A percentile compares a stretch with the other conserved stretches of the same genome.
Evolutionary conservation across 352 stramenopile species (phyloP).

Genomic region (Pilasporangium apinafurcum): DNA sequence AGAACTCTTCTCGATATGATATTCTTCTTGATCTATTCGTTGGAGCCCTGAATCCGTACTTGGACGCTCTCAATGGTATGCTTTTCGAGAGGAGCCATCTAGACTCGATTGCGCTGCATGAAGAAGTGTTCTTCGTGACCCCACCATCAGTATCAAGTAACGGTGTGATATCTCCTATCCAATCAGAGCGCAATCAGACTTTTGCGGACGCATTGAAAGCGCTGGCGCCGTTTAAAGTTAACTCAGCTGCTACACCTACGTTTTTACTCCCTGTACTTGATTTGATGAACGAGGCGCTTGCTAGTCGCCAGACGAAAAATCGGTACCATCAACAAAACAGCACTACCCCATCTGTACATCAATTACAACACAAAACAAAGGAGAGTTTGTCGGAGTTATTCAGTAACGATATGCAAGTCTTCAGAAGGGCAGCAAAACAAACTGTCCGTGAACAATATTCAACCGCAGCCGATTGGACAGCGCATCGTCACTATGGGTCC

Average conservation of each 20-base stretch:
- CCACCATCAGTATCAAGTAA: constrained; percentile 1
- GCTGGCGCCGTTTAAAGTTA: constrained; percentile 40
- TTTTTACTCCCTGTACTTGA: constrained; percentile 32
- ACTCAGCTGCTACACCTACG: constrained; percentile 20
- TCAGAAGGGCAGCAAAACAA: not conserved
- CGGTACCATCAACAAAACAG: constrained; percentile 35
- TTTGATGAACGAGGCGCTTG: constrained; percentile 37
- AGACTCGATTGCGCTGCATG: constrained; percentile 27
- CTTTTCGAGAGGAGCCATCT: constrained; percentile 41
- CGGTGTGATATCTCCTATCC: constrained; percentile 9
- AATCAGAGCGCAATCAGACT: constrained; percentile 11
- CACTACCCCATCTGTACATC: not conserved
- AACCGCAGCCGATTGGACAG: not conserved
- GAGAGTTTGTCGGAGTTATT: constrained; percentile 4
- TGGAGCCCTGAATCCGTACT: constrained; percentile 33
- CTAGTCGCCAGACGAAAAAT: constrained; percentile 62
- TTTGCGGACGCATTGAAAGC: constrained; percentile 32
- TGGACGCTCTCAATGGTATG: constrained; percentile 37
- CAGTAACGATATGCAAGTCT: constrained; percentile 1
- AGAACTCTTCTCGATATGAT: constrained; percentile 26
- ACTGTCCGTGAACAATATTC: not conserved
- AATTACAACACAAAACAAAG: not conserved
- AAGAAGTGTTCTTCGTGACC: constrained; percentile 49
- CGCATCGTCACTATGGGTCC: too few species aligned
- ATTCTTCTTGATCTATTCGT: constrained; percentile 42